phyloP scores from a whole-genome alignment of 352 stramenopile genomes.

The Elongisporangium anandrum region DNA sequence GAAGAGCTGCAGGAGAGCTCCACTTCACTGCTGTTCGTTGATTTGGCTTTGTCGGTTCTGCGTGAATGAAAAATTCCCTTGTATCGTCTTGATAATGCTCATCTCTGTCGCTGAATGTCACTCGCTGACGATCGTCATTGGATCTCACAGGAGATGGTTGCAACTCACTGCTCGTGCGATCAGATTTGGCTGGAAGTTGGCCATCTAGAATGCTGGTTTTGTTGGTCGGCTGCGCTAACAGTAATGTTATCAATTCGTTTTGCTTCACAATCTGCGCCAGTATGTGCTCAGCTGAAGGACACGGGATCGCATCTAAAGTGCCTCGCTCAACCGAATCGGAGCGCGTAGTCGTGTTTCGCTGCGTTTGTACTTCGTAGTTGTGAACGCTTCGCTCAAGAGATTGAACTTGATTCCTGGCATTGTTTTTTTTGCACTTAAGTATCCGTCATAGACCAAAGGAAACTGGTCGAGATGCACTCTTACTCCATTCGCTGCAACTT shows the following conservation, averaged over 20 bases:
- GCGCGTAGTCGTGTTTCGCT: background rate
- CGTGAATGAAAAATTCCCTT: background rate
- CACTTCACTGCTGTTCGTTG: slow-evolving; percentile 6
- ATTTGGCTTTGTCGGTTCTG: slow-evolving; percentile 2
- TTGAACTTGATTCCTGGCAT: background rate
- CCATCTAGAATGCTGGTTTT: background rate
- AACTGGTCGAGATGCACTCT: slow-evolving; percentile 1
- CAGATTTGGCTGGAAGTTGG: background rate
- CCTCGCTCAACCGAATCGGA: background rate
- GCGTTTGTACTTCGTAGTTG: background rate
- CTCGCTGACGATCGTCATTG: background rate
- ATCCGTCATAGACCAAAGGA: too few species aligned
- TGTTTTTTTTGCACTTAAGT: background rate
- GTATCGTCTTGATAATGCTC: background rate
- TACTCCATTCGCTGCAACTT: slow-evolving; percentile 21
- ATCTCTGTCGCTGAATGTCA: background rate
- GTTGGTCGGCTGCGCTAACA: background rate
- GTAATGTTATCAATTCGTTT: slow-evolving; percentile 21
- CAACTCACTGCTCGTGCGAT: background rate
- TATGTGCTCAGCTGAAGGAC: slow-evolving; percentile 4
- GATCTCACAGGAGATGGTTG: background rate
- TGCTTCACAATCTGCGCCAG: slow-evolving; percentile 20
- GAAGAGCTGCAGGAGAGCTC: slow-evolving; percentile 8
- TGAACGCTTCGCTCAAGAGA: background rate
- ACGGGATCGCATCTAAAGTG: background rate